Evolutionary conservation across 228 moss, liverwort and hornwort genomes (phyloP).

Genomic region (Sphagnum fallax): DNA sequence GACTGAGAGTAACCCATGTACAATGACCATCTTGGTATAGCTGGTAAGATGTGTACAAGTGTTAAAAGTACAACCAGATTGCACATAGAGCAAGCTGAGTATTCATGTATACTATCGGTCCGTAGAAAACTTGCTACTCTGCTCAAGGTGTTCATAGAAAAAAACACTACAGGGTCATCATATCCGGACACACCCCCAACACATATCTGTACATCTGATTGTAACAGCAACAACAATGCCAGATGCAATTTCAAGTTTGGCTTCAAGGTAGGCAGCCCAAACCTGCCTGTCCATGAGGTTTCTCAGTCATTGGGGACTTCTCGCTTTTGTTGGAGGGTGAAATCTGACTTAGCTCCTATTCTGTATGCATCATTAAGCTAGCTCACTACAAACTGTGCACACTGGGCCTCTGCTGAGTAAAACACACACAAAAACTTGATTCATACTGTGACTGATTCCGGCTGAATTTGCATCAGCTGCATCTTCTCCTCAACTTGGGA

Average conservation of each 20-base stretch:
- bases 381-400: not conserved
- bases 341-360: not conserved
- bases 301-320: not conserved
- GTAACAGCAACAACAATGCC: not conserved
- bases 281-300: not conserved
- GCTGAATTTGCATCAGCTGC: not conserved
- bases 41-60: too few relatives aligned
- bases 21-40: too few relatives aligned
- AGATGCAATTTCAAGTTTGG: not conserved
- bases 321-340: not conserved
- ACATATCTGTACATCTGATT: not conserved
- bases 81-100: too few relatives aligned
- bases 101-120: too few relatives aligned
- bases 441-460: not conserved
- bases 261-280: not conserved
- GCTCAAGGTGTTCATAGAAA: too few relatives aligned
- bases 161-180: not conserved
- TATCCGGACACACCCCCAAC: not conserved
- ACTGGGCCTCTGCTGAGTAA: not conserved
- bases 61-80: too few relatives aligned
- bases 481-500: constrained; percentile 4
- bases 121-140: too few relatives aligned
- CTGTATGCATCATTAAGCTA: not conserved
- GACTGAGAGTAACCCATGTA: too few relatives aligned
- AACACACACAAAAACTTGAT: not conserved